Evolutionary conservation across 1,284 basidiomycete genomes (phyloP), one percentile per base, ranked within the genome.

Genomic region (Papiliotrema nemorosa): DNA sequence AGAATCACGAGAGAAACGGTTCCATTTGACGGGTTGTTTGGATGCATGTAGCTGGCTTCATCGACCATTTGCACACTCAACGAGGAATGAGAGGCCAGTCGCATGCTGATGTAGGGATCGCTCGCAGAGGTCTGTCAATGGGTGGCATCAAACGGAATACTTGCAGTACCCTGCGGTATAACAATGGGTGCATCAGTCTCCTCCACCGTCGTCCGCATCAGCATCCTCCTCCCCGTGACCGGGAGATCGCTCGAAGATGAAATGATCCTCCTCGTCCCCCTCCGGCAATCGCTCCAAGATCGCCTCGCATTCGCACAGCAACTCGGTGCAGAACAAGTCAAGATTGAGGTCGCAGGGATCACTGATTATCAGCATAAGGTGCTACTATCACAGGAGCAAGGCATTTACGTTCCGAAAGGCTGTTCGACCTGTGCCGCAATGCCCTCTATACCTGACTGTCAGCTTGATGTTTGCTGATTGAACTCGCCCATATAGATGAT

Each of bases 391-490:
- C 9, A 21, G 22, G n/a, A 6, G 7, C 34, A 13, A 3, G n/a
- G n/a, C 18, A 62, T 62, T 57, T 37, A 64, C 64, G 60, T 69
- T 47, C 64, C 73, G 53, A 76, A 78, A 1, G 90, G 90, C 84
- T 88, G 87, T 70, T 93, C 90, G 57, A 92, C 88, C 73, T 91
- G 85, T 56, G 90, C 85, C 0, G 90, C 90, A 56, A 94, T 92
- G 10, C 90, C 90, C 75, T 94, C 91, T 48, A 94, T 54, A 6
- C 58, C 58, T 31, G 40, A 44, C n/a, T 5, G 26, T 46, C 41
- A 47, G 29, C 38, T 44, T 7, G 22, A 20, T 24, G 5, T n/a
- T 10, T 6, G 24, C 21, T 16, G 18, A 42, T 4, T 20, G 7
- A 4, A 25, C 50, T 47, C 86, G 12, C 90, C 90, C 85, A 91